Evolutionary conservation across 164 flowering plant species (phyloP).

Genomic region (Chimonanthus salicifolius): DNA sequence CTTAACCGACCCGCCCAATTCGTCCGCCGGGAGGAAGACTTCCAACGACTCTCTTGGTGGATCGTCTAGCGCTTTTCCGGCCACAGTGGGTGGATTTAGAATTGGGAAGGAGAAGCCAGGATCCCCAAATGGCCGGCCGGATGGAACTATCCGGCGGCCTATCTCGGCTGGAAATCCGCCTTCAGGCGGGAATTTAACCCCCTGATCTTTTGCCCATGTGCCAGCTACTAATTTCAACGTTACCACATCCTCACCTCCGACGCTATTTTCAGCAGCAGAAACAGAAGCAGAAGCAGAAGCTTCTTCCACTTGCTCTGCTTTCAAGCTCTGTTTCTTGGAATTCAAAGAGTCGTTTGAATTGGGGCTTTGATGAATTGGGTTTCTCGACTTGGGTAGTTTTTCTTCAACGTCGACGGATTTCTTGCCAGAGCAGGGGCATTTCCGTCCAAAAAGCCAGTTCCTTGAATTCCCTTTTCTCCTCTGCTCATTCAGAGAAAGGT

Average conservation of each 20-base stretch:
- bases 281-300: background rate
- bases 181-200: constrained; percentile 2
- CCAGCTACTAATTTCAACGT: constrained; percentile 5
- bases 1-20: background rate
- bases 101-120: constrained; percentile 51
- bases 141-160: constrained; percentile 16
- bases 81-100: constrained; percentile 18
- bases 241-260: constrained; percentile 3
- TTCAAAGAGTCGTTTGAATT: constrained; percentile 4
- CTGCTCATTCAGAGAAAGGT: constrained; percentile 12
- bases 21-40: constrained; percentile 33
- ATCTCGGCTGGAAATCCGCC: constrained; percentile 11
- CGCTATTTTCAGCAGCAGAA: background rate
- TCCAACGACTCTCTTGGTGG: constrained; percentile 54
- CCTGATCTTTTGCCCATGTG: constrained; percentile 9
- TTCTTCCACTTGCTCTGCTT: background rate
- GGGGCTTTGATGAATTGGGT: constrained; percentile 3
- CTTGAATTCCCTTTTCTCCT: constrained; percentile 16
- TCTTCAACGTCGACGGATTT: constrained; percentile 63
- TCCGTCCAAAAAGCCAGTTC: constrained; percentile 50
- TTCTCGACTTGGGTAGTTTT: constrained; percentile 21
- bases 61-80: constrained; percentile 18
- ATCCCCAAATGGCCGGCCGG: constrained; percentile 19
- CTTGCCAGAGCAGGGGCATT: constrained; percentile 68
- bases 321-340: constrained; percentile 8